Percentiles rank a stretch among this genome's conserved stretches.
phyloP scores from a whole-genome alignment of 2,329 filamentous ascomycete genomes.

The Colletotrichum sp. region DNA sequence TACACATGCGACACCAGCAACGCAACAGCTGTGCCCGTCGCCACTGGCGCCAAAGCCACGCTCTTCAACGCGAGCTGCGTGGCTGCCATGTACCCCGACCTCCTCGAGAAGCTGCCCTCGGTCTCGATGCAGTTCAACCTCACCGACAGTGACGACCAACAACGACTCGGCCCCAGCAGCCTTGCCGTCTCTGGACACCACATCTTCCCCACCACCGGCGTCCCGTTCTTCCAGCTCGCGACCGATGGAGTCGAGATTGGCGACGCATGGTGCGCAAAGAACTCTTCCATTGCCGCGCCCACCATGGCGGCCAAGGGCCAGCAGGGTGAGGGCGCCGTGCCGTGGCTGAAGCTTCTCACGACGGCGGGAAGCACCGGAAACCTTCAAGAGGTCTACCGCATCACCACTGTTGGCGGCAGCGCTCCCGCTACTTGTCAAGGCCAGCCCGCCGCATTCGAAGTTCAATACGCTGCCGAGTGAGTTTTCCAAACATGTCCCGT shows the following conservation, averaged over 20 bases:
- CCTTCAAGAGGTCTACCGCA: conserved; percentile 79
- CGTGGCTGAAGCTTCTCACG: conserved; percentile 78
- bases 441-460: conserved; percentile 66
- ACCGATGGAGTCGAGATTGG: conserved; percentile 60
- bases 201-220: conserved; percentile 75
- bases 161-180: conserved; percentile 59
- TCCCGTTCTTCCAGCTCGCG: conserved; percentile 82
- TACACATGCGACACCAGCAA: conserved; percentile 80
- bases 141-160: not conserved
- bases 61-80: conserved; percentile 91
- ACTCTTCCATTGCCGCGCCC: conserved; percentile 67
- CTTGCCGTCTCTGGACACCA: conserved; percentile 76
- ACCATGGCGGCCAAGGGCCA: conserved; percentile 62
- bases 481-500: conserved; percentile 41
- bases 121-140: conserved; percentile 73
- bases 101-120: conserved; percentile 68
- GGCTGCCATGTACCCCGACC: conserved; percentile 70
- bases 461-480: conserved; percentile 87
- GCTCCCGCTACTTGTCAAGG: conserved; percentile 76
- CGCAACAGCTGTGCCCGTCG: conserved; percentile 64
- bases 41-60: conserved; percentile 77
- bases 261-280: conserved; percentile 67
- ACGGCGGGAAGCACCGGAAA: conserved; percentile 61
- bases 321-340: conserved; percentile 70
- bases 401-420: conserved; percentile 83